Base-by-base conservation (phyloP, 495 filamentous ascomycete genomes). In the Echria macrotheca region DNA sequence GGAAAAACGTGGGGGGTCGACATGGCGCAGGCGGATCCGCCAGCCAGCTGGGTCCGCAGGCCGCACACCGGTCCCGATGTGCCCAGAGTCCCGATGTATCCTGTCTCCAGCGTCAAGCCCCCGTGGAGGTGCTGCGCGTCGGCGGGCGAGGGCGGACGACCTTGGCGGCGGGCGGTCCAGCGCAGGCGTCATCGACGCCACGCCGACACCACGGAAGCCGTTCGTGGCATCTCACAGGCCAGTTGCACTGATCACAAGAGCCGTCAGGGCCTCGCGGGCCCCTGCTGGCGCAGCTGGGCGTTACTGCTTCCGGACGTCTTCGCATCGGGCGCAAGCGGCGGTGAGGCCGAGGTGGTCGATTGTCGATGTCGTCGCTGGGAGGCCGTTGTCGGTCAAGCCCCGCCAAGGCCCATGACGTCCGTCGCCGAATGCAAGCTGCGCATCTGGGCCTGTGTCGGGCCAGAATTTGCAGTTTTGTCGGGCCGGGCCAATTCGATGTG, bases 201-300 rank as follows among this genome's bases (percentile, higher is more conserved):
- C 47, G 22, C 14, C 36, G 37, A 11, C 23, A 15, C 25, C 15
- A 32, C n/a, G 42, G 42, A 3, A 24, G 24, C n/a, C n/a, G n/a
- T n/a, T 29, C 37, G 47, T 32, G 36, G 47, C 47, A 49, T 42
- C 5, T 28, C 17, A 40, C 8, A 32, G 47, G 36, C 47, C 47
- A 49, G 36, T 49, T 49, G 47, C 14, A 17, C 22, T 40, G 46
- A 49, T 39, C 46, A 49, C 46, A 41, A 5, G 19, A 41, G 3
- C 38, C 24, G 12, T 10, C 21, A 17, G 21, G 38, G 19, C 21
- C 38, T 25, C 11, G 15, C 21, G 18, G 24, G 24, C 38, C 38
- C 38, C 38, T 41, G 38, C 38, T 23, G 19, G 18, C 6, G 18
- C 18, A 18, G 5, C 17, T n/a, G n/a, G n/a, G 2, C 33, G 17